These are phyloP conservation scores for Raddia distichophylla DNA, from an alignment of 176 grass and related monocot species.

Conservation along the genomic window DNA sequence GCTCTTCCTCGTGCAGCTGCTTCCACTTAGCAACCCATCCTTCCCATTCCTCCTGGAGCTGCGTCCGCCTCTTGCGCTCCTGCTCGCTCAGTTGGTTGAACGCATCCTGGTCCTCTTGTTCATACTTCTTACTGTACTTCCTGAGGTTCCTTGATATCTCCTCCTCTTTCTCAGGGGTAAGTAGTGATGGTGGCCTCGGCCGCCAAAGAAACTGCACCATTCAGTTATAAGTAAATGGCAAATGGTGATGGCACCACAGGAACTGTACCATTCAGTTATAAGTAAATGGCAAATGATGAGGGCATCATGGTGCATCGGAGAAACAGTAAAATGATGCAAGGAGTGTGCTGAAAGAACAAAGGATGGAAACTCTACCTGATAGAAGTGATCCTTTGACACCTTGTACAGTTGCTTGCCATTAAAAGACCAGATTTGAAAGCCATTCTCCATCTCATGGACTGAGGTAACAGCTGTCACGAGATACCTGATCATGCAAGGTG, in stretches of 20 bases:
- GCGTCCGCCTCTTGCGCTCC: constrained; percentile 67
- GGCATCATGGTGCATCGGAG: too few species aligned
- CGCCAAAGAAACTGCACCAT: constrained; percentile 77
- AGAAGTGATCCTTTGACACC: constrained; percentile 95
- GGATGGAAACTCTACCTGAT: constrained; percentile 55
- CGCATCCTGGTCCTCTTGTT: constrained; percentile 79
- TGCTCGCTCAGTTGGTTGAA: constrained; percentile 66
- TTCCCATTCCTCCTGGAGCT: constrained; percentile 83
- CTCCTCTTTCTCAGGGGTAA: constrained; percentile 69
- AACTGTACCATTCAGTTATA: constrained; percentile 56
- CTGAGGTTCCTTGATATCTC: constrained; percentile 71
- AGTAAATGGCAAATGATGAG: not conserved
- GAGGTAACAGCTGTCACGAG: constrained; percentile 79
- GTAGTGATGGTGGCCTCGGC: constrained; percentile 61
- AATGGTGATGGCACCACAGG: not conserved
- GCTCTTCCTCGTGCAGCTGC: constrained; percentile 74
- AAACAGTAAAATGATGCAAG: not conserved
- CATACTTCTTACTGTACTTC: constrained; percentile 86
- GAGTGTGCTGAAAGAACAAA: not conserved
- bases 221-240: constrained; percentile 17
- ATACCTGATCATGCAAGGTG: constrained; percentile 51
- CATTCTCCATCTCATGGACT: constrained; percentile 97
- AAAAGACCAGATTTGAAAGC: constrained; percentile 91
- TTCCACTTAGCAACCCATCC: constrained; percentile 78
- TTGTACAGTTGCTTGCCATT: constrained; percentile 82